phyloP scores from a whole-genome alignment of 441 rosid species.

The Erodium trifolium region DNA sequence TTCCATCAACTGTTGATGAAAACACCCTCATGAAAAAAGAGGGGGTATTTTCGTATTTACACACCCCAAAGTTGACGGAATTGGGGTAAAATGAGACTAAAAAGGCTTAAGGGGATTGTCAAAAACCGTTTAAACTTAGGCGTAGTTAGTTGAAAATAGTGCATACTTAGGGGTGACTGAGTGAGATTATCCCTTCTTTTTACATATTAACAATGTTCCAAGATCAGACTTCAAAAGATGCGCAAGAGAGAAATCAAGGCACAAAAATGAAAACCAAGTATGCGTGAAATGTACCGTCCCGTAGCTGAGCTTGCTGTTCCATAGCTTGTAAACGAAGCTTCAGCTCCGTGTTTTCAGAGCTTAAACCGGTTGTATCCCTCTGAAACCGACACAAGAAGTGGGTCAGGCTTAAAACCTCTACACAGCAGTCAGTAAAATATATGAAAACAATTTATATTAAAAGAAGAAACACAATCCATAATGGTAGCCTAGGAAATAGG shows the following conservation, averaged over 20 bases:
- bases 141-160: too few relatives aligned
- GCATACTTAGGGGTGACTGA: too few relatives aligned
- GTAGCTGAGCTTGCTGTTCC: conserved; percentile 88
- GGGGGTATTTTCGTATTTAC: too few relatives aligned
- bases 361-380: conserved; percentile 83
- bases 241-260: neutral
- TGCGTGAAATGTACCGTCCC: conserved; percentile 51
- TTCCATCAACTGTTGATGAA: too few relatives aligned
- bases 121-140: too few relatives aligned
- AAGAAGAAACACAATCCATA: conserved; percentile 9
- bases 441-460: conserved; percentile 7
- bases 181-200: too few relatives aligned
- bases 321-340: conserved; percentile 82
- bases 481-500: conserved; percentile 2
- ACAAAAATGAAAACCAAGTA: neutral
- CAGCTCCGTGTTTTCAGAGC: conserved; percentile 78
- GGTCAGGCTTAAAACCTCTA: conserved; percentile 10
- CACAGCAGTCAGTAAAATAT: neutral
- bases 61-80: too few relatives aligned
- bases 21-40: too few relatives aligned
- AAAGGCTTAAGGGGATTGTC: too few relatives aligned
- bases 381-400: conserved; percentile 29
- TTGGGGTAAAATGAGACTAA: too few relatives aligned
- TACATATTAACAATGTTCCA: neutral
- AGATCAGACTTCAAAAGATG: neutral